A percentile compares a stretch with the other conserved stretches of the same genome.
These are phyloP conservation scores for Crucihimalaya himalaica DNA, from an alignment of 345 rosid species.

Conservation along the genomic window DNA sequence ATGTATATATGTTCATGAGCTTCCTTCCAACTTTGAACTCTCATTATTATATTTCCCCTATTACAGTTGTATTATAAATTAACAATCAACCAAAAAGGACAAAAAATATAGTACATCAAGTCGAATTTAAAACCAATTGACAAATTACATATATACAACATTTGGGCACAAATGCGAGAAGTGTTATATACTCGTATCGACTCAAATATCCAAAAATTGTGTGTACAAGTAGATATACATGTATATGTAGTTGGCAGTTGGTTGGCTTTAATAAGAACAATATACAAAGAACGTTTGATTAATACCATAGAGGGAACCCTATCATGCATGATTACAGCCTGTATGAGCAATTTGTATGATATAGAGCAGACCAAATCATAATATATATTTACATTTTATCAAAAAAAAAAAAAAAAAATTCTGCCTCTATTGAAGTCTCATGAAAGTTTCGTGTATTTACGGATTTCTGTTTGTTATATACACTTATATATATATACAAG, in stretches of 20 bases:
- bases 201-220: background rate
- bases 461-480: slow-evolving; percentile 11
- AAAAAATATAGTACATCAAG: too few relatives aligned
- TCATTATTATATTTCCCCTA: background rate
- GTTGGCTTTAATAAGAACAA: slow-evolving; percentile 21
- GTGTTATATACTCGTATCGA: background rate
- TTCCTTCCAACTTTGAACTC: background rate
- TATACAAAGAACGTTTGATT: slow-evolving; percentile 17
- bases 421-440: slow-evolving; percentile 27
- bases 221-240: slow-evolving; percentile 4
- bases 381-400: too few relatives aligned
- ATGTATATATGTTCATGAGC: too few relatives aligned
- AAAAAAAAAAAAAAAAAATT: too few relatives aligned
- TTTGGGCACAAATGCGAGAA: background rate
- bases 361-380: slow-evolving; percentile 33
- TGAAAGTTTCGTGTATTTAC: slow-evolving; percentile 22
- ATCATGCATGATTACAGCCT: slow-evolving; percentile 40
- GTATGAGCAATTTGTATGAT: slow-evolving; percentile 43
- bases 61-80: background rate
- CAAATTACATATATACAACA: too few relatives aligned
- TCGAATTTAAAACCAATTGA: too few relatives aligned
- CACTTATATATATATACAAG: slow-evolving; percentile 17
- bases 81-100: too few relatives aligned
- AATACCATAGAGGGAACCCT: slow-evolving; percentile 35
- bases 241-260: slow-evolving; percentile 36